Conservation (phyloP, 768 basidiomycete genomes). For the Mycena olivaceomarginata region DNA sequence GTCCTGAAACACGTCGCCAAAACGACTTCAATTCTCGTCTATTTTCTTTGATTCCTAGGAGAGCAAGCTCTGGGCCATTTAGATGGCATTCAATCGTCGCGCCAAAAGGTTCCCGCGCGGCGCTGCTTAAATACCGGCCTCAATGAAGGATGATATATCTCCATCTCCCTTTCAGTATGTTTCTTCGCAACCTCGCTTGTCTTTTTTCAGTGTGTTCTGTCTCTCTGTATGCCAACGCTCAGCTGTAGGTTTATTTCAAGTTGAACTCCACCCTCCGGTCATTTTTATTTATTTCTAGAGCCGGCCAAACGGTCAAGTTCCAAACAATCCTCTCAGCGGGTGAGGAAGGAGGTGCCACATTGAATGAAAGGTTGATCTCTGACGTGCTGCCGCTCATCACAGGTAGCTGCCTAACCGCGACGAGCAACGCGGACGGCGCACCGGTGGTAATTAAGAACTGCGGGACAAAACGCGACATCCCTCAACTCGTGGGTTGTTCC, state of each 20-base stretch:
- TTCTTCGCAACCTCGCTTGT: conserved; percentile 15
- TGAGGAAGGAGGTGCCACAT: not conserved
- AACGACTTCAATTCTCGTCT: conserved; percentile 5
- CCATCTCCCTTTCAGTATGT: conserved; percentile 24
- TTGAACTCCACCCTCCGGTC: conserved; percentile 6
- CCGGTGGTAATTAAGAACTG: conserved; percentile 19
- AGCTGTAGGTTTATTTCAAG: conserved; percentile 20
- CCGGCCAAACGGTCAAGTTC: conserved; percentile 18
- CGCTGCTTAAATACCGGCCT: conserved; percentile 14
- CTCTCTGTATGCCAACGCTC: conserved; percentile 15
- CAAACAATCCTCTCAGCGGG: conserved; percentile 4
- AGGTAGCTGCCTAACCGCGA: conserved; percentile 17
- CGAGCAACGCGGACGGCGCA: conserved; percentile 20
- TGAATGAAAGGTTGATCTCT: not conserved
- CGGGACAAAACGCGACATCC: conserved; percentile 9
- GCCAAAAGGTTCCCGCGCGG: not conserved
- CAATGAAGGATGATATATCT: conserved; percentile 17
- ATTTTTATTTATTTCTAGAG: not conserved
- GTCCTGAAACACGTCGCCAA: conserved; percentile 11
- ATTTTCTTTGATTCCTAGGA: conserved; percentile 4
- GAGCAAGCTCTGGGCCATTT: no score
- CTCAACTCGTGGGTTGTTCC: conserved; percentile 27
- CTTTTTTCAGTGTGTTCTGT: conserved; percentile 12
- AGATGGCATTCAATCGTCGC: conserved; percentile 11
- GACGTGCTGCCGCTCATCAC: not conserved